Percentiles rank a stretch among this genome's conserved stretches.
These are phyloP conservation scores for Neopestalotiopsis rosae DNA, from an alignment of 2,329 filamentous ascomycete species.

Conservation along the genomic window DNA sequence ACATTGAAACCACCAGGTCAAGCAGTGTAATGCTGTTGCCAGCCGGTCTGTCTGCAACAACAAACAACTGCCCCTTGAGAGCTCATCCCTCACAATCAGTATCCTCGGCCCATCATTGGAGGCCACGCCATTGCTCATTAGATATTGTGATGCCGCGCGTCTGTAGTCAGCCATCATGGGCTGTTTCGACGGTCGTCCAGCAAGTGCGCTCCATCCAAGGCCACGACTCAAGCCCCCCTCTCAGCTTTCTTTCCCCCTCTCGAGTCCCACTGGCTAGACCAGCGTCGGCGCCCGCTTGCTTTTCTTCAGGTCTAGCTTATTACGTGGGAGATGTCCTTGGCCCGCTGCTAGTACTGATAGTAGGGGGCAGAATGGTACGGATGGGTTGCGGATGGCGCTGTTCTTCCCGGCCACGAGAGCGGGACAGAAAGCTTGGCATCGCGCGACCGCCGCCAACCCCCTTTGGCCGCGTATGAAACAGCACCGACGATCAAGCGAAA, in stretches of 20 bases:
- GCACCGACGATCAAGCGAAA: slow-evolving; percentile 7
- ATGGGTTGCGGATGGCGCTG: background rate
- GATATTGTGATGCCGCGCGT: slow-evolving; percentile 6
- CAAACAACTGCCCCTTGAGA: background rate
- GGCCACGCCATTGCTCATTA: background rate
- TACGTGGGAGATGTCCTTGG: slow-evolving; percentile 7
- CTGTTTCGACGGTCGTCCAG: background rate
- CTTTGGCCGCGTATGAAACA: slow-evolving; percentile 11
- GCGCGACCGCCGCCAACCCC: slow-evolving; percentile 5
- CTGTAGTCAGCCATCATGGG: background rate
- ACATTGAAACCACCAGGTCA: background rate
- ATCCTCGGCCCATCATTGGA: background rate
- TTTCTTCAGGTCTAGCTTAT: slow-evolving; percentile 3
- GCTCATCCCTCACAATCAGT: background rate
- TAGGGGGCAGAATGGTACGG: background rate
- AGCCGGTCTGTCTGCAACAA: background rate
- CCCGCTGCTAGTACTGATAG: background rate
- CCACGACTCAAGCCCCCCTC: background rate
- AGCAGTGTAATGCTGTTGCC: background rate
- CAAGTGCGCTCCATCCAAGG: background rate
- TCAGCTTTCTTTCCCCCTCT: background rate
- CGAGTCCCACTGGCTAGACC: slow-evolving; percentile 6
- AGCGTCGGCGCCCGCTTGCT: background rate
- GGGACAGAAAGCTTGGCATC: slow-evolving; percentile 12
- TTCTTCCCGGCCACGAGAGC: slow-evolving; percentile 5